A percentile compares a stretch with the other conserved stretches of the same genome.
phyloP scores from a whole-genome alignment of 768 basidiomycete species.

The Boletus vinaceobasis region DNA sequence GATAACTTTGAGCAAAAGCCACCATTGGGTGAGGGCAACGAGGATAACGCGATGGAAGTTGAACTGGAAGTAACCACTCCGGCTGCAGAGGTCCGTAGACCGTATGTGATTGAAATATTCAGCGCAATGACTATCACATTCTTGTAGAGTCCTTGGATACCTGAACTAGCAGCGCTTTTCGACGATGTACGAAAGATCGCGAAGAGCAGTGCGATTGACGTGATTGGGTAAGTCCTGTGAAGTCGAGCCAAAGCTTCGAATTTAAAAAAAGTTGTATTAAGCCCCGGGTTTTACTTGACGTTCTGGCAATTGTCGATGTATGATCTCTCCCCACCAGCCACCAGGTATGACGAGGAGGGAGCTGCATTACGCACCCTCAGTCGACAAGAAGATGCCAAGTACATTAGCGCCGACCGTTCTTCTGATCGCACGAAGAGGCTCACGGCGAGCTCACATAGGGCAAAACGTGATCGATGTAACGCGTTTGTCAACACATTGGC shows the following conservation, averaged over 20 bases:
- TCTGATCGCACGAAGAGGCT: constrained; percentile 58
- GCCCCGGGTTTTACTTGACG: constrained; percentile 89
- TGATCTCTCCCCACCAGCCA: constrained; percentile 75
- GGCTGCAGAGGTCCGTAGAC: constrained; percentile 22
- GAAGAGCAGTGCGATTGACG: constrained; percentile 57
- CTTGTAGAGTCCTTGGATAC: constrained; percentile 71
- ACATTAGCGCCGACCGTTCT: constrained; percentile 66
- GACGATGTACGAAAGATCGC: constrained; percentile 71
- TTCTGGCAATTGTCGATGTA: constrained; percentile 97
- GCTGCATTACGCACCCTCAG: constrained; percentile 57
- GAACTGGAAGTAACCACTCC: constrained; percentile 34
- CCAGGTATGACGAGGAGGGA: constrained; percentile 78
- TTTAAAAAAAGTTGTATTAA: constrained; percentile 29
- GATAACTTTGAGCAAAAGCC: constrained; percentile 26
- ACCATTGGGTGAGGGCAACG: constrained; percentile 32
- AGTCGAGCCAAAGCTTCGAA: constrained; percentile 1
- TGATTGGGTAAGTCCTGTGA: constrained; percentile 61
- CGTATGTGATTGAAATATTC: constrained; percentile 1
- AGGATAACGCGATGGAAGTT: constrained; percentile 54
- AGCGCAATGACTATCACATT: constrained; percentile 3
- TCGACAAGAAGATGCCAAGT: constrained; percentile 64
- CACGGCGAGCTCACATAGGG: constrained; percentile 55
- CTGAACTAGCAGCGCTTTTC: constrained; percentile 68
- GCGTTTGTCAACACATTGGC: constrained; percentile 54
- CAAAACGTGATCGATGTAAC: constrained; percentile 64